Evolutionary conservation across 306 rosid species (phyloP), one percentile per base, ranked within the genome.

Genomic region (Clitoria ternatea): DNA sequence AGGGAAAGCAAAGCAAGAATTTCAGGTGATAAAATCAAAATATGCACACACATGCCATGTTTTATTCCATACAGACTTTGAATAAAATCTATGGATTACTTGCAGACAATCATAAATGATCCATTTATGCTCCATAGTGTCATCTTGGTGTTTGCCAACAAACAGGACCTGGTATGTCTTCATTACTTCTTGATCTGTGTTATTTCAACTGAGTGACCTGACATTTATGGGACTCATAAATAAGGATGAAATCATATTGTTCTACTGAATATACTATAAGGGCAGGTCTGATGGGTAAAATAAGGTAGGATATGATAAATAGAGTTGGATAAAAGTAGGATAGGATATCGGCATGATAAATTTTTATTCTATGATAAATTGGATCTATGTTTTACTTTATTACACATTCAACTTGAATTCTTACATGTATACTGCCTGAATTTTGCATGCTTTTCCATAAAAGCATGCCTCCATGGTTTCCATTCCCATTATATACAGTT

Each of bases 61-160:
- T n/a, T n/a, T 61, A 49, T 42, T 55, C 60, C 71, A 61, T 39
- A 23, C 48, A 67, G 53, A 69, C 49, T 81, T 67, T 69, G 44
- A 76, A 63, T 65, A 69, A 11, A 11, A 74, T 72, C 47, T 20
- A 37, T 29, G 66, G 74, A 76, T 52, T 82, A 55, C 62, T 81
- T 88, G 87, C 97, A 95, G 97, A 86, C 91, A 55, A 89, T 95
- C 77, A 91, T 95, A 82, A 91, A 84, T 61, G 99, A 95, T 72
- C 99, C 99, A 4, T 95, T 95, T 80, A 95, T 95, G 99, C 96
- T 91, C 84, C 88, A 89, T 79, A 89, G 99, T 79, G 88, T 89
- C 83, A 95, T 95, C 81, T 82, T 95, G 90, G 96, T 95, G 78
- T 83, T 95, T 73, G 97, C 99, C 61, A 95, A 95, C 80, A 95